A percentile compares a stretch with the other conserved stretches of the same genome.
These are phyloP conservation scores for Syzygium malaccense DNA, from an alignment of 441 rosid genomes.

Conservation along the genomic window DNA sequence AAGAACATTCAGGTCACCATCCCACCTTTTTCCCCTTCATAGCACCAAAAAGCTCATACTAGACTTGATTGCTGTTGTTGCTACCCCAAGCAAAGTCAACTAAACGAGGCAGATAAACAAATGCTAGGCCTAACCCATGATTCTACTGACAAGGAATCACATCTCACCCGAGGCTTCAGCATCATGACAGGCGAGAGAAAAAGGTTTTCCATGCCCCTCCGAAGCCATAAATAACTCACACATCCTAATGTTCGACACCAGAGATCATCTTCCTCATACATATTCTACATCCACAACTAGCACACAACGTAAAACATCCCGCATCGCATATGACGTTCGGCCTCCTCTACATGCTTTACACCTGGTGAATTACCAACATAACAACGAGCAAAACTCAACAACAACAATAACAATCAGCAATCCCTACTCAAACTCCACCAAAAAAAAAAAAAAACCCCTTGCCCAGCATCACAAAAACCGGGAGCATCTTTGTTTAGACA, in stretches of 20 bases:
- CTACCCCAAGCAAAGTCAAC: neutral
- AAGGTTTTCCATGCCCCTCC: neutral
- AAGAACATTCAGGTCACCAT: neutral
- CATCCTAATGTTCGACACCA: neutral
- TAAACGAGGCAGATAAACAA: neutral
- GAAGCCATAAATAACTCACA: neutral
- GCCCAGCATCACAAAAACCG: neutral
- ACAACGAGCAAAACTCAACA: neutral
- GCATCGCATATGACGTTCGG: neutral
- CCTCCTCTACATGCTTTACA: neutral
- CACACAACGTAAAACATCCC: accelerated
- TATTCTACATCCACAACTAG: neutral
- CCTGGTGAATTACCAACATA: neutral
- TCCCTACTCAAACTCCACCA: neutral
- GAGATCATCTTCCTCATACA: neutral
- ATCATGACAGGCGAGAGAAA: too few species aligned
- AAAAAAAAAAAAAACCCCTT: neutral
- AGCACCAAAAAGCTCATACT: neutral
- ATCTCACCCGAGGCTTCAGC: neutral
- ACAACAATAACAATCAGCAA: neutral
- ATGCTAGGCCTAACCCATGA: neutral
- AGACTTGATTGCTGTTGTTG: neutral
- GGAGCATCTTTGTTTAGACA: neutral
- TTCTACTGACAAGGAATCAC: accelerated
- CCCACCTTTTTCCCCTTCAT: neutral